Evolutionary conservation across 2,329 filamentous ascomycete species (phyloP).

Genomic region (Epichloe hybrida): DNA sequence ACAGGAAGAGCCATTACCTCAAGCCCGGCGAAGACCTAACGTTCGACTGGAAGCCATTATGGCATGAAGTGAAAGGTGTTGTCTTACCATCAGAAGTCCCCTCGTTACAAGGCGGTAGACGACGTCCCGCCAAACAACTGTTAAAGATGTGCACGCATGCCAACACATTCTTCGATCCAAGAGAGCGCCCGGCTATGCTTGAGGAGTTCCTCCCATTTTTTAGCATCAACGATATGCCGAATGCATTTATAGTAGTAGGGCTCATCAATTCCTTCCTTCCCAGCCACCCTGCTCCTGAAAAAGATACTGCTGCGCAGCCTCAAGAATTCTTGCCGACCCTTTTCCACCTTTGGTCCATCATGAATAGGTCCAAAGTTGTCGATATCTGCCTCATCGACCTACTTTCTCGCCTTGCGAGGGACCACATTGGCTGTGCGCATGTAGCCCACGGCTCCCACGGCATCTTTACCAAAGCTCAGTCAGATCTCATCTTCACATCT

Average conservation of each 20-base stretch:
- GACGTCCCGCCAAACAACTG: conserved; percentile 49
- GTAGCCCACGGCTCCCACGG: conserved; percentile 76
- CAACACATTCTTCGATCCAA: conserved; percentile 84
- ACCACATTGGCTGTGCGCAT: conserved; percentile 62
- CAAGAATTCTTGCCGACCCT: conserved; percentile 83
- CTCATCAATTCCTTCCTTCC: conserved; percentile 79
- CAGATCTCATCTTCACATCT: conserved; percentile 83
- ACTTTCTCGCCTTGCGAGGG: conserved; percentile 73
- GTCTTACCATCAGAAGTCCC: conserved; percentile 78
- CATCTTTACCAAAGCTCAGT: conserved; percentile 86
- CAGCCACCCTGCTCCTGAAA: conserved; percentile 61
- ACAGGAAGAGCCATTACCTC: conserved; percentile 86
- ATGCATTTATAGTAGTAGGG: conserved; percentile 85
- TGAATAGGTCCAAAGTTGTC: conserved; percentile 76
- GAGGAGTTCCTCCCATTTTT: conserved; percentile 77
- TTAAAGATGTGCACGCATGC: conserved; percentile 84
- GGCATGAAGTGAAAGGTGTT: conserved; percentile 82
- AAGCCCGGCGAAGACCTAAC: conserved; percentile 79
- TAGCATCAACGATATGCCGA: conserved; percentile 82
- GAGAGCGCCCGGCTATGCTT: conserved; percentile 68
- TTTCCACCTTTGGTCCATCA: conserved; percentile 91
- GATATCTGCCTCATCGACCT: conserved; percentile 84
- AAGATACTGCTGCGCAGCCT: conserved; percentile 64
- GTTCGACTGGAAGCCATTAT: conserved; percentile 87
- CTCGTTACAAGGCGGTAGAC: conserved; percentile 41